Evolutionary conservation across 352 stramenopile genomes (phyloP).

Genomic region (Achlya hypogyna): DNA sequence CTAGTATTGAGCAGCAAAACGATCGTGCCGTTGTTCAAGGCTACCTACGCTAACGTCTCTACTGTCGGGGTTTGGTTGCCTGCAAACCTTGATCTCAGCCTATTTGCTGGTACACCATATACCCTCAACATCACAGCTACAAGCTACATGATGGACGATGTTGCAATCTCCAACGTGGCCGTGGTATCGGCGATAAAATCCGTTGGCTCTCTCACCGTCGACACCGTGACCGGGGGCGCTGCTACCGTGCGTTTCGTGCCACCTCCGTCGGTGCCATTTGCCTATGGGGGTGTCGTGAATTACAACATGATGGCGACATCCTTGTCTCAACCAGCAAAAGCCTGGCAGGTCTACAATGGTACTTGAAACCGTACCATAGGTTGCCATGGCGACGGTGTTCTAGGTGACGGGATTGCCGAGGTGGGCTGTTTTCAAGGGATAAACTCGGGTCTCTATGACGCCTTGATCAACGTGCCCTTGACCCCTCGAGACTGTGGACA

Average conservation of each 20-base stretch:
- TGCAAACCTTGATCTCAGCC: neutral
- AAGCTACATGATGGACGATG: neutral
- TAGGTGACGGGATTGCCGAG: neutral
- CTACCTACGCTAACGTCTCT: neutral
- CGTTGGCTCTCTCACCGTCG: neutral
- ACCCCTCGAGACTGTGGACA: neutral
- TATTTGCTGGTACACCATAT: neutral
- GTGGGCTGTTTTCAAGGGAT: neutral
- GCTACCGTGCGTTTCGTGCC: neutral
- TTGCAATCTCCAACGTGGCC: neutral
- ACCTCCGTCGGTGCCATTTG: neutral
- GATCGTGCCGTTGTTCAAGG: neutral
- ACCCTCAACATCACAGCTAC: neutral
- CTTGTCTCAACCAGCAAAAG: neutral
- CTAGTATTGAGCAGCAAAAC: neutral
- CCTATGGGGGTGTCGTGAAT: neutral
- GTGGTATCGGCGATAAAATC: neutral
- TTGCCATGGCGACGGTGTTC: neutral
- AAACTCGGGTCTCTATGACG: neutral
- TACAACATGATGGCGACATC: neutral
- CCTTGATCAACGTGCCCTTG: neutral
- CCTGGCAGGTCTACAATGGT: neutral
- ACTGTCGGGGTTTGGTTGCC: neutral
- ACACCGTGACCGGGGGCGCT: neutral
- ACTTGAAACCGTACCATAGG: neutral